phyloP scores from a whole-genome alignment of 495 filamentous ascomycete genomes.

The Penicillium turbatum region DNA sequence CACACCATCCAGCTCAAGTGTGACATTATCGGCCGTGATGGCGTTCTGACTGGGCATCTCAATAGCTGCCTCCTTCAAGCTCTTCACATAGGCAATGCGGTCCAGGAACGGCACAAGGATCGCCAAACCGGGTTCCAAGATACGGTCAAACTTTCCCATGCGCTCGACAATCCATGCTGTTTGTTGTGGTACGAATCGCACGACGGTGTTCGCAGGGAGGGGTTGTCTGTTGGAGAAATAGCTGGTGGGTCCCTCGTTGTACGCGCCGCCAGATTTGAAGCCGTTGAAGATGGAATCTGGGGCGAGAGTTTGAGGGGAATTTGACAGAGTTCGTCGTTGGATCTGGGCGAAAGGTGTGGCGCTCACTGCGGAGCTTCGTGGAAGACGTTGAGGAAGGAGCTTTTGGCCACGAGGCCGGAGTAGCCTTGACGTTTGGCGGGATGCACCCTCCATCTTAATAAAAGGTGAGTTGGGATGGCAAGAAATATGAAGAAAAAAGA shows the following conservation, averaged over 20 bases:
- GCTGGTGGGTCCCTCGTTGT: conserved; percentile 28
- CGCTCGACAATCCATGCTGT: conserved; percentile 99
- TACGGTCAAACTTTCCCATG: conserved; percentile 94
- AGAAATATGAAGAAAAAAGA: not conserved
- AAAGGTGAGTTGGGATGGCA: not conserved
- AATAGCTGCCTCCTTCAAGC: conserved; percentile 89
- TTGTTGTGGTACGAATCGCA: conserved; percentile 97
- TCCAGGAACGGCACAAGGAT: conserved; percentile 88
- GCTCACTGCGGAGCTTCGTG: conserved; percentile 14
- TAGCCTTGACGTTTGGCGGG: conserved; percentile 37
- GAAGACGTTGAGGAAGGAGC: conserved; percentile 23
- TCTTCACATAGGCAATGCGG: conserved; percentile 96
- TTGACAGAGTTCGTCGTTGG: conserved; percentile 34
- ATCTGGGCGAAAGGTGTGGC: conserved; percentile 23
- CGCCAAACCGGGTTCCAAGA: conserved; percentile 85
- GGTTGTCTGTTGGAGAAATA: conserved; percentile 59
- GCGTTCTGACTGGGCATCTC: conserved; percentile 96
- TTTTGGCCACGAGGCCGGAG: conserved; percentile 27
- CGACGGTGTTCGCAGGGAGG: conserved; percentile 86
- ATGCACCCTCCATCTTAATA: conserved; percentile 39
- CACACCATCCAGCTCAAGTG: conserved; percentile 90
- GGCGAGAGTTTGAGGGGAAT: conserved; percentile 27
- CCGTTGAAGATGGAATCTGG: conserved; percentile 34
- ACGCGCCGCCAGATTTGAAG: conserved; percentile 19
- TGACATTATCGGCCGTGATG: conserved; percentile 98